phyloP scores from a whole-genome alignment of 257 asterid genomes.

The Paraleonurus japonicus region DNA sequence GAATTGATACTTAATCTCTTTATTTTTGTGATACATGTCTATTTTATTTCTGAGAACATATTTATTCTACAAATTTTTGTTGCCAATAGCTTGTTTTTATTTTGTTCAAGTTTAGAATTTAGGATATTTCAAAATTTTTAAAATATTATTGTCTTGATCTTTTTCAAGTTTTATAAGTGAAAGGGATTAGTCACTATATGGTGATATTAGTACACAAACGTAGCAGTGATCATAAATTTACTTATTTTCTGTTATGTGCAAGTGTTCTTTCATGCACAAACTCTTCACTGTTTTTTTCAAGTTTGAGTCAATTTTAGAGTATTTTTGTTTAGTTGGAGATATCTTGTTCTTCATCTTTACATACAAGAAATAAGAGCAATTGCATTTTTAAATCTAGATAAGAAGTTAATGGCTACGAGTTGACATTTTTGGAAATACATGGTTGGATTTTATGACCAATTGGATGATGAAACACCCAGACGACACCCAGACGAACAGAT shows the following conservation, averaged over 20 bases:
- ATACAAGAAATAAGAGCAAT: conserved; percentile 14
- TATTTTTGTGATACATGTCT: neutral
- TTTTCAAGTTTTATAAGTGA: conserved; percentile 3
- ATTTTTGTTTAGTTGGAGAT: neutral
- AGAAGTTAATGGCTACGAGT: neutral
- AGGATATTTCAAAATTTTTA: neutral
- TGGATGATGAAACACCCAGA: conserved; percentile 3
- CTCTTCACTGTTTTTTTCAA: neutral
- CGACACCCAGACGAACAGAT: no score
- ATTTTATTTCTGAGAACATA: neutral
- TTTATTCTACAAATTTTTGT: neutral
- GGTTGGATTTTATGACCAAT: neutral
- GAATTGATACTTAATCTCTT: conserved; percentile 3
- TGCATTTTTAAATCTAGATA: neutral
- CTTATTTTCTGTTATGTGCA: neutral
- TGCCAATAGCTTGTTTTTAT: neutral
- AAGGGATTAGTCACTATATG: conserved; percentile 7
- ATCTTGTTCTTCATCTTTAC: neutral
- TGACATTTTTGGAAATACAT: neutral
- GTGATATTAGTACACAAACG: conserved; percentile 12
- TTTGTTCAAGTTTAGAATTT: conserved; percentile 1
- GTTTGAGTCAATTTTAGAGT: neutral
- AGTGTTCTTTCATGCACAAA: neutral
- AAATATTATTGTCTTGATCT: neutral
- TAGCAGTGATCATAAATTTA: conserved; percentile 9